phyloP scores from a whole-genome alignment of 257 asterid genomes.

The Salvia splendens region DNA sequence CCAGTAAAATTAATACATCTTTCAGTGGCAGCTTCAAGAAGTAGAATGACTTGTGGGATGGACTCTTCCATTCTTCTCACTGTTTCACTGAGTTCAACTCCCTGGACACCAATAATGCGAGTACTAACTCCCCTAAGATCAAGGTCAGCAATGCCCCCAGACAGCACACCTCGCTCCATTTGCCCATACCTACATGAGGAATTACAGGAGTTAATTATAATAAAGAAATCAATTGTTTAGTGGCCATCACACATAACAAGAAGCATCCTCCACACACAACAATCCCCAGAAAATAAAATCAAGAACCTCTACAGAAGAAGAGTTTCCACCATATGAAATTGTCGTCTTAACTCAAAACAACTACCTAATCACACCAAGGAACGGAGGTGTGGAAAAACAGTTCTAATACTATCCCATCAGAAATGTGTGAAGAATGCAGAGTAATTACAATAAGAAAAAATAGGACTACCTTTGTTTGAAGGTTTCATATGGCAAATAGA shows the following conservation, averaged over 20 bases:
- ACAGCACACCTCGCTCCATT: conserved; percentile 86
- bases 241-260: conserved; percentile 8
- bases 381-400: background rate
- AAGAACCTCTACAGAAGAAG: background rate
- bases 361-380: conserved; percentile 24
- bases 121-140: conserved; percentile 94
- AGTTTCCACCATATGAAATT: conserved; percentile 6
- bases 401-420: conserved; percentile 9
- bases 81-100: conserved; percentile 97
- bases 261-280: background rate
- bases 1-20: conserved; percentile 95
- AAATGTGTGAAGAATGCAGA: conserved; percentile 4
- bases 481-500: conserved; percentile 82
- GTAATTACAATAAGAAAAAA: conserved; percentile 12
- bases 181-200: conserved; percentile 73
- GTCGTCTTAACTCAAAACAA: conserved; percentile 23
- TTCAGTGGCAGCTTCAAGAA: conserved; percentile 93
- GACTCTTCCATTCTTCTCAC: conserved; percentile 98
- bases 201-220: conserved; percentile 16
- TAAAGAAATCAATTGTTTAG: conserved; percentile 11
- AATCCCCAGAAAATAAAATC: background rate
- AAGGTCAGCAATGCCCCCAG: conserved; percentile 78
- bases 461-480: conserved; percentile 75
- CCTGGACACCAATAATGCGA: conserved; percentile 88
- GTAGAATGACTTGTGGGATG: conserved; percentile 79